These are phyloP conservation scores for Xylaria sp. DNA, from an alignment of 2,329 filamentous ascomycete genomes.

Conservation along the genomic window DNA sequence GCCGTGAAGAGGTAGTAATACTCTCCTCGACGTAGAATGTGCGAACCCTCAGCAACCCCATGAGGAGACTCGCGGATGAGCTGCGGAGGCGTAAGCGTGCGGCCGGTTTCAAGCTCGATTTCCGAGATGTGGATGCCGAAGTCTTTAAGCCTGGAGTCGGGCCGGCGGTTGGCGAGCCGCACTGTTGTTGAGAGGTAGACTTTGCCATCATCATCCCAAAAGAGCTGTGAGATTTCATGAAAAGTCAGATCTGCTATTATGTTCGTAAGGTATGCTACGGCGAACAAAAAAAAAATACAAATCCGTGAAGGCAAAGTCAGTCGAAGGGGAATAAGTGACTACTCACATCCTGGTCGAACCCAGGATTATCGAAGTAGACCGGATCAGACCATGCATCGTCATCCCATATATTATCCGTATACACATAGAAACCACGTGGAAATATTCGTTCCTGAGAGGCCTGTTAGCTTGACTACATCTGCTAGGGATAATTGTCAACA, in stretches of 20 bases:
- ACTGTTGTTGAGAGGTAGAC: slow-evolving; percentile 55
- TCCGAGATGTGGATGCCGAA: slow-evolving; percentile 56
- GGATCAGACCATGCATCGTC: slow-evolving; percentile 58
- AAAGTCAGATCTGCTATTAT: not conserved
- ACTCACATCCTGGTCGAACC: slow-evolving; percentile 59
- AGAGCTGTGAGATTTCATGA: slow-evolving; percentile 38
- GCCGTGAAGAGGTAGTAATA: slow-evolving; percentile 50
- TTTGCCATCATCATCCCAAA: slow-evolving; percentile 56
- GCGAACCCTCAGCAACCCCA: slow-evolving; percentile 51
- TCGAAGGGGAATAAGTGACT: not conserved
- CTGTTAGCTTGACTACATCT: not conserved
- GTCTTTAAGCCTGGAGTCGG: slow-evolving; percentile 52
- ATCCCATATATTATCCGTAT: slow-evolving; percentile 59
- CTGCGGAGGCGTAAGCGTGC: slow-evolving; percentile 45
- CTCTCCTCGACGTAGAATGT: slow-evolving; percentile 44
- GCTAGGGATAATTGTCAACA: not conserved
- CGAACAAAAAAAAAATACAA: not conserved
- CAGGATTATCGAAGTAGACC: slow-evolving; percentile 58
- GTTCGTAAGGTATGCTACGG: not conserved
- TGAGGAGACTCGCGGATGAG: slow-evolving; percentile 46
- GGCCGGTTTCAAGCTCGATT: slow-evolving; percentile 50
- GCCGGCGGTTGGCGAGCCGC: slow-evolving; percentile 45
- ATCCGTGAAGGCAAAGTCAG: not conserved
- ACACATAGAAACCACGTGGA: slow-evolving; percentile 60
- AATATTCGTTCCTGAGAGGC: slow-evolving; percentile 51